Conservation (phyloP, 2,329 filamentous ascomycete species). For the Botrytis galanthina region DNA sequence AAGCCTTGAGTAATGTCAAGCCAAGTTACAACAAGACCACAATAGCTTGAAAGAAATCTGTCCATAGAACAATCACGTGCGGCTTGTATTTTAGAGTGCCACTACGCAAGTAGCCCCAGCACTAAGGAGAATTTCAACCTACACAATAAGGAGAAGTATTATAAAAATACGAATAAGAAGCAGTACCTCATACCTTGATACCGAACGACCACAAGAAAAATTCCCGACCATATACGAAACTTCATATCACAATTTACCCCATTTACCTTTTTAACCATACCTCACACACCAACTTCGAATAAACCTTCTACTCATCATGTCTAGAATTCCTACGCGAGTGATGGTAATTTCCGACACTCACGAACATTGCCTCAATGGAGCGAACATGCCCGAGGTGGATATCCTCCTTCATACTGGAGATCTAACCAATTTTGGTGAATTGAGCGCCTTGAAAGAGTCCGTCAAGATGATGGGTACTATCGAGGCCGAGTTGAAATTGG, state of each 20-base stretch:
- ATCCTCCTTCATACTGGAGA: slow-evolving; percentile 43
- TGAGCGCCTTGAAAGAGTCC: slow-evolving; percentile 32
- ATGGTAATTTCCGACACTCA: slow-evolving; percentile 34
- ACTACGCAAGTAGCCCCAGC: neutral
- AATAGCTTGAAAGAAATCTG: neutral
- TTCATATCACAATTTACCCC: neutral
- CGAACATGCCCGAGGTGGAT: slow-evolving; percentile 34
- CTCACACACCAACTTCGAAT: neutral
- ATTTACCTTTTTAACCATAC: neutral
- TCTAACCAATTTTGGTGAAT: slow-evolving; percentile 37
- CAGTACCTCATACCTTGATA: neutral
- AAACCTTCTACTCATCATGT: slow-evolving; percentile 17
- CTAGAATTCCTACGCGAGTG: slow-evolving; percentile 24
- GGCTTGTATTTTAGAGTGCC: neutral
- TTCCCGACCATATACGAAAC: neutral
- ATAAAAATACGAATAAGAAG: neutral
- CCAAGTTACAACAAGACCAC: neutral
- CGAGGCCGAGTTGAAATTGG: slow-evolving; percentile 56
- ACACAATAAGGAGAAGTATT: neutral
- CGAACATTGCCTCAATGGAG: slow-evolving; percentile 25
- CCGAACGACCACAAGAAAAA: neutral
- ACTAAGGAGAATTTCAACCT: neutral
- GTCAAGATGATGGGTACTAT: slow-evolving; percentile 39
- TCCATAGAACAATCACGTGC: neutral
- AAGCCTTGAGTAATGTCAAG: neutral